Evolutionary conservation across 768 basidiomycete genomes (phyloP).

Genomic region (Serendipita sp.): DNA sequence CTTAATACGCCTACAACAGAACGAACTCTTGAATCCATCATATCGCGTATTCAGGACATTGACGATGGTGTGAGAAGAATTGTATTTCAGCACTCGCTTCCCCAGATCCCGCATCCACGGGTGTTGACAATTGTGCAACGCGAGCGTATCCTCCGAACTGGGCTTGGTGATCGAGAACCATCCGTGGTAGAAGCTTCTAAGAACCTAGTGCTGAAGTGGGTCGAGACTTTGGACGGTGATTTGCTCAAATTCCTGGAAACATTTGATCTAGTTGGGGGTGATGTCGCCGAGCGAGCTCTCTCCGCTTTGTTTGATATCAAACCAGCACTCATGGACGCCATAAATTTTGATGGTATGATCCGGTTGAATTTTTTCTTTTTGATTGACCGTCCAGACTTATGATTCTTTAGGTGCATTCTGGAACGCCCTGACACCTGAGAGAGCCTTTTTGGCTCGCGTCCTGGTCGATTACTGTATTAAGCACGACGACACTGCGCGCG

Average conservation of each 20-base stretch:
- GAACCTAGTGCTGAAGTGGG: slow-evolving; percentile 59
- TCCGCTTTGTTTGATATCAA: slow-evolving; percentile 51
- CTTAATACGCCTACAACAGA: slow-evolving; percentile 47
- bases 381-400: neutral
- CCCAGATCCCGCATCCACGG: slow-evolving; percentile 34
- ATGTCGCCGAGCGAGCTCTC: slow-evolving; percentile 59
- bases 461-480: slow-evolving; percentile 62
- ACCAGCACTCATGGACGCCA: slow-evolving; percentile 44
- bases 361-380: no score
- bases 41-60: slow-evolving; percentile 63
- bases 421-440: slow-evolving; percentile 51
- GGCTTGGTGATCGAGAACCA: slow-evolving; percentile 72
- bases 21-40: slow-evolving; percentile 43
- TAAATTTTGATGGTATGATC: slow-evolving; percentile 51
- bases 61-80: slow-evolving; percentile 60
- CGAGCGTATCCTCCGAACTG: slow-evolving; percentile 61
- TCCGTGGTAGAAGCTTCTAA: slow-evolving; percentile 56
- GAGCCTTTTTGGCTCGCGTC: slow-evolving; percentile 64
- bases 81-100: slow-evolving; percentile 39
- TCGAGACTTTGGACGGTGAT: slow-evolving; percentile 35
- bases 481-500: slow-evolving; percentile 39
- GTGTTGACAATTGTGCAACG: slow-evolving; percentile 54
- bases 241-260: slow-evolving; percentile 34
- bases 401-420: slow-evolving; percentile 48
- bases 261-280: slow-evolving; percentile 37